Conservation (phyloP, 345 rosid species). For the Corymbia maculata region DNA sequence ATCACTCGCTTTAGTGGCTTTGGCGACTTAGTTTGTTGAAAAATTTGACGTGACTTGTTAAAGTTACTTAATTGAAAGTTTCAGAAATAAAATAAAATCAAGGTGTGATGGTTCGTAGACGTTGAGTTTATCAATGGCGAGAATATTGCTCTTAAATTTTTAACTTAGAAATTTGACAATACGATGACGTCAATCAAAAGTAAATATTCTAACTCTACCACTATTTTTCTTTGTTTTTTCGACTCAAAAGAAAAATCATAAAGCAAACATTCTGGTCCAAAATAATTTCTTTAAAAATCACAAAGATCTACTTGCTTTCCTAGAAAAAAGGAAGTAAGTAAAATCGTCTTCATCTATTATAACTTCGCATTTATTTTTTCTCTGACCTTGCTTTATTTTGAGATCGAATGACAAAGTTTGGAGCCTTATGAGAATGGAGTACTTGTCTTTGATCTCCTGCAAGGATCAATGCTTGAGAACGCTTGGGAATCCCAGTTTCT, state of each 20-base stretch:
- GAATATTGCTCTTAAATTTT: background rate
- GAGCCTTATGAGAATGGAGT: background rate
- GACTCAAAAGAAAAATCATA: background rate
- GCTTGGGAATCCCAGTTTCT: background rate
- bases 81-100: background rate
- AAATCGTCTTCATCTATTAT: background rate
- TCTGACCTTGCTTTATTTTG: background rate
- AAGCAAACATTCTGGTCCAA: background rate
- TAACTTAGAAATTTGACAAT: background rate
- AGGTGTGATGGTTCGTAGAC: background rate
- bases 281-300: background rate
- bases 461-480: background rate
- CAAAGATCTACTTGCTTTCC: background rate
- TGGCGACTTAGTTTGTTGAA: background rate
- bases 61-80: background rate
- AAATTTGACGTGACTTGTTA: fast-evolving
- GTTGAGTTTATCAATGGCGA: background rate
- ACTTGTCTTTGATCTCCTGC: background rate
- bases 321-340: background rate
- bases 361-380: background rate
- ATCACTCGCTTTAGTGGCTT: background rate
- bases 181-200: background rate
- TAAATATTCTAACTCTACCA: background rate
- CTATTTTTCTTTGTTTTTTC: background rate
- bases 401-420: background rate